phyloP scores from a whole-genome alignment of 176 grass and related monocot species.

The maize (Zea mays) region Zm-B73-REFERENCE-NAM-5.0 NC_050098.1:34734501-34735000 shows the following conservation, averaged over 20 bases:
- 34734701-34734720: slow-evolving; percentile 37
- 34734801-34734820: slow-evolving; percentile 48
- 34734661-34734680: slow-evolving; percentile 69
- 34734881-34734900: slow-evolving; percentile 52
- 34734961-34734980: neutral
- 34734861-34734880: slow-evolving; percentile 48
- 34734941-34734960: neutral
- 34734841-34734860: slow-evolving; percentile 44
- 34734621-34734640: slow-evolving; percentile 90
- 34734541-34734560: slow-evolving; percentile 87
- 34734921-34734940: slow-evolving; percentile 38
- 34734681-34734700: slow-evolving; percentile 69
- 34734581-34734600: slow-evolving; percentile 83
- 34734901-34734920: slow-evolving; percentile 43
- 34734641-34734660: slow-evolving; percentile 93
- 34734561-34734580: slow-evolving; percentile 75
- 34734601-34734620: slow-evolving; percentile 91
- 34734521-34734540: slow-evolving; percentile 90
- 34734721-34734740: neutral
- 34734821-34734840: slow-evolving; percentile 63
- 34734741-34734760: neutral
- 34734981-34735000: neutral
- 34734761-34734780: neutral
- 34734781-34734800: slow-evolving; percentile 58
- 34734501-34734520: slow-evolving; percentile 83